Base-by-base conservation (phyloP, 179 eudicot species). In the Silene coronaria region DNA sequence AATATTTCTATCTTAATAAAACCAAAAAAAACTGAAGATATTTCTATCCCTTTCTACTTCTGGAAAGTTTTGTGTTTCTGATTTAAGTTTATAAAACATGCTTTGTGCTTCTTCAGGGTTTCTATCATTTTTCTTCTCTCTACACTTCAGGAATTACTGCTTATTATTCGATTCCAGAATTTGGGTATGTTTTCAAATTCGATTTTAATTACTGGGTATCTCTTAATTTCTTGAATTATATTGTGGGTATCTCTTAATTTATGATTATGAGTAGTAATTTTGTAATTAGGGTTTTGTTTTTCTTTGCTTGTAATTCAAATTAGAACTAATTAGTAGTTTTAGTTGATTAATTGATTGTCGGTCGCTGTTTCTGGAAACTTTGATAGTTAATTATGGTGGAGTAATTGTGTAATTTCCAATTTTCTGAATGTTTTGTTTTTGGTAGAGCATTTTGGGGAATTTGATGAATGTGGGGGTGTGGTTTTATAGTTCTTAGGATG, bases 21-120 rank as follows among this genome's bases (percentile, higher is more conserved):
- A 51, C 17, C 58, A 51, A 51, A 32, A 38, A 28, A 73, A 72
- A 27, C 1, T 3, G 10, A 76, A 74, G 67, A 75, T 74, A 42
- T 45, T 28, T 45, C 26, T 55, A 61, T 26, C 71, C 21, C 32
- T 78, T 81, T 70, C 84, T 62, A 55, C 71, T 61, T 78, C 23
- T 30, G 74, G 79, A 55, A 81, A 81, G 58, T 70, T 77, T 81
- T 22, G 21, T 70, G 10, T 57, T 71, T 48, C 34, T 67, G 19
- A 72, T 28, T n/a, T n/a, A 22, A 30, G 17, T 36, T 14, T 23
- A 21, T 22, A 26, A 26, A 53, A 17, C 28, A 71, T 71, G 75
- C 75, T 30, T 58, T 32, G 11, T 46, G 4, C 26, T 19, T 28
- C 51, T 72, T 27, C 70, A 69, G 46, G 75, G 69, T 73, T 78